Percentiles rank a stretch among this genome's conserved stretches.
Conservation (phyloP, 2,329 filamentous ascomycete species). For the Pseudogymnoascus sp. region DNA sequence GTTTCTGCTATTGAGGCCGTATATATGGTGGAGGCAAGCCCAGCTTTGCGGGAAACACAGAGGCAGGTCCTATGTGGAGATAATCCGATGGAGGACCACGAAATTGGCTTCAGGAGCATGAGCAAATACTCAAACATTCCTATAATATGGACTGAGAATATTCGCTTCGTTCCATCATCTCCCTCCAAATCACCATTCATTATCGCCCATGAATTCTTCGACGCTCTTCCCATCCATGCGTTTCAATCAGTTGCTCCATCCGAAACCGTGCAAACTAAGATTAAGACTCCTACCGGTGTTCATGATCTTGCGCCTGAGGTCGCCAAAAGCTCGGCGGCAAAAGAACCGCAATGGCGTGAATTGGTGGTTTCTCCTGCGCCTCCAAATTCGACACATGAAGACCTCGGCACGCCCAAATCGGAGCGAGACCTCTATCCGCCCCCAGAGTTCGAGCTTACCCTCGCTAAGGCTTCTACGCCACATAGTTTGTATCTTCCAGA, state of each 20-base stretch:
- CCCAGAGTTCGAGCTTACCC: constrained; percentile 81
- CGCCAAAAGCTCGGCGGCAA: constrained; percentile 22
- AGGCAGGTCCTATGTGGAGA: constrained; percentile 75
- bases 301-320: constrained; percentile 29
- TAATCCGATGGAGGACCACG: constrained; percentile 59
- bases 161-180: constrained; percentile 31
- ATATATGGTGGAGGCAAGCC: constrained; percentile 91
- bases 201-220: constrained; percentile 96
- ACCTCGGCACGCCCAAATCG: constrained; percentile 47
- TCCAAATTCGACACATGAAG: constrained; percentile 44
- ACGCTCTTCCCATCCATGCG: constrained; percentile 90
- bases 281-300: constrained; percentile 36
- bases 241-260: constrained; percentile 66
- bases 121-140: constrained; percentile 69
- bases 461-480: constrained; percentile 68
- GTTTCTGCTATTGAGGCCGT: constrained; percentile 73
- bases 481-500: constrained; percentile 81
- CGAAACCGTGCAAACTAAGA: constrained; percentile 20
- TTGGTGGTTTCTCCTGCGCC: constrained; percentile 67
- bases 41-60: constrained; percentile 68
- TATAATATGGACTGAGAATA: constrained; percentile 80
- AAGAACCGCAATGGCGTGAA: constrained; percentile 67
- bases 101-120: constrained; percentile 64
- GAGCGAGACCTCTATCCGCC: constrained; percentile 41
- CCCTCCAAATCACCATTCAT: constrained; percentile 78